Evolutionary conservation across 805 yeast genomes (phyloP).

Genomic region (Metschnikowia peoriensis): DNA sequence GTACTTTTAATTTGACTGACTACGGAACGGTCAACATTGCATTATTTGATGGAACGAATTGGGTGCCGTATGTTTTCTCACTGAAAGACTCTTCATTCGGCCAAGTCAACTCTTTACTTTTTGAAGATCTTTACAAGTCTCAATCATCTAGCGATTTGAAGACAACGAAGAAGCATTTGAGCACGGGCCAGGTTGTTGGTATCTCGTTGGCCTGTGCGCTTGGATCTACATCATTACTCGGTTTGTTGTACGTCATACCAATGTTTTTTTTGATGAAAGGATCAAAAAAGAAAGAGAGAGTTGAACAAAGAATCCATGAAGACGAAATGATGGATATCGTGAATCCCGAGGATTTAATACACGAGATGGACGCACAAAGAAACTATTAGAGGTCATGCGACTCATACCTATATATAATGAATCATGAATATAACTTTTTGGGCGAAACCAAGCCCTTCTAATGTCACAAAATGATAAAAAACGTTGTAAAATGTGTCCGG

Average conservation of each 20-base stretch:
- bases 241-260: conserved; percentile 43
- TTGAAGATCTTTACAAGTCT: conserved; percentile 34
- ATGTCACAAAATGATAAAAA: not conserved
- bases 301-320: conserved; percentile 39
- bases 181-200: conserved; percentile 44
- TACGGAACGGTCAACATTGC: conserved; percentile 65
- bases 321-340: conserved; percentile 45
- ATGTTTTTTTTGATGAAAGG: conserved; percentile 34
- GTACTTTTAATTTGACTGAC: conserved; percentile 45
- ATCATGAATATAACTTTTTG: not conserved
- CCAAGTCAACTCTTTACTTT: conserved; percentile 28
- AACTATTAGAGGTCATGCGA: conserved; percentile 9
- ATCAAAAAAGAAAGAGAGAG: conserved; percentile 17
- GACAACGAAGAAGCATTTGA: conserved; percentile 21
- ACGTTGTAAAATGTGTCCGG: not conserved
- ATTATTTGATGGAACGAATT: conserved; percentile 57
- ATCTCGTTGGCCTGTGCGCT: conserved; percentile 46
- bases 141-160: conserved; percentile 36
- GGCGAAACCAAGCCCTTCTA: not conserved
- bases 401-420: conserved; percentile 1
- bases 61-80: conserved; percentile 65
- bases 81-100: conserved; percentile 25
- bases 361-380: conserved; percentile 45
- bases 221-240: conserved; percentile 41
- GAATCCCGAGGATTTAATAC: conserved; percentile 42